Evolutionary conservation across 2,329 filamentous ascomycete genomes (phyloP).

Genomic region (Arthrobotrys musiformis): DNA sequence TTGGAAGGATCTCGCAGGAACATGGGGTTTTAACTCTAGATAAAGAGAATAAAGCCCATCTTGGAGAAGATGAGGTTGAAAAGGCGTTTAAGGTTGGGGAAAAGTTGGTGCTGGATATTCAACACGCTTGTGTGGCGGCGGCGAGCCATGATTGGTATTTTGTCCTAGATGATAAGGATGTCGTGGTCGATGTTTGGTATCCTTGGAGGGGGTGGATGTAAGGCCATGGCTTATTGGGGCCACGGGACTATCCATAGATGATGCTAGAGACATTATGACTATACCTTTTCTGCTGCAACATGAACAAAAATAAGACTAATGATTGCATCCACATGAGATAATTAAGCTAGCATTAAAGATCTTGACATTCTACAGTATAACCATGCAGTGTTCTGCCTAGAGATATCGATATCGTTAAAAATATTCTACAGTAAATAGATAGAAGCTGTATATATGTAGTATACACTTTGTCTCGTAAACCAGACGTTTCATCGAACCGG

Average conservation of each 20-base stretch:
- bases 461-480: conserved; percentile 6
- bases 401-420: too few relatives aligned
- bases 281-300: too few relatives aligned
- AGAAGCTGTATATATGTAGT: background rate
- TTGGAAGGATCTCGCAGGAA: conserved; percentile 79
- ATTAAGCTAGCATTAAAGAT: too few relatives aligned
- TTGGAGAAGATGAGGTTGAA: conserved; percentile 60
- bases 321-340: too few relatives aligned
- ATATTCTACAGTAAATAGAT: background rate
- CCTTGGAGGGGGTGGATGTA: conserved; percentile 74
- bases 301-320: too few relatives aligned
- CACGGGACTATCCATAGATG: background rate
- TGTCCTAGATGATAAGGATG: conserved; percentile 75
- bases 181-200: conserved; percentile 79
- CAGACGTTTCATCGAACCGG: background rate
- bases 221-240: background rate
- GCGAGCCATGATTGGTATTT: conserved; percentile 78
- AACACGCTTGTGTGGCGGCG: conserved; percentile 82
- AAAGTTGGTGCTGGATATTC: conserved; percentile 78
- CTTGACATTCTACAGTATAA: too few relatives aligned
- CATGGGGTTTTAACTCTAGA: conserved; percentile 77
- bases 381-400: too few relatives aligned
- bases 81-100: conserved; percentile 71
- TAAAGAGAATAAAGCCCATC: conserved; percentile 58
- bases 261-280: too few relatives aligned